Conservation (phyloP, 2,329 filamentous ascomycete genomes). For the Juglanconis sp. region DNA sequence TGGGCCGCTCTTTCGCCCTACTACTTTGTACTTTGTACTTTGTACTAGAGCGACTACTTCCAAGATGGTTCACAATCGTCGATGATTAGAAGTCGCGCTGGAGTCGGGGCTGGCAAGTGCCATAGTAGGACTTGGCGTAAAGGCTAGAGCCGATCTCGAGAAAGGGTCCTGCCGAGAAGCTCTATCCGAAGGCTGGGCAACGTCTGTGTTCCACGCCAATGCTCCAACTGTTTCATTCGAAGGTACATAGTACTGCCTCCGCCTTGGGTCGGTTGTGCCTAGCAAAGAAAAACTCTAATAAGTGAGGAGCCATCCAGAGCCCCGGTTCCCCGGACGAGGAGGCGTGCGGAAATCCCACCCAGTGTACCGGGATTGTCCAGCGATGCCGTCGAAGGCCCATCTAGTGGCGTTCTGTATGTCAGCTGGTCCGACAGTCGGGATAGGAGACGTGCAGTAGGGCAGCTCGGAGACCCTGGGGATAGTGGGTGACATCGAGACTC, state of each 20-base stretch:
- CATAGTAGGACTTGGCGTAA: not conserved
- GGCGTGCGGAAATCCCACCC: not conserved
- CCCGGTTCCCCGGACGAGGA: not conserved
- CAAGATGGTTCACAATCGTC: not conserved
- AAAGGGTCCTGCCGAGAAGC: not conserved
- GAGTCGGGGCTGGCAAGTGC: not conserved
- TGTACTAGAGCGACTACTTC: not conserved
- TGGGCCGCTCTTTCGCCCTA: not conserved
- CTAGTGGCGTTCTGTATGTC: not conserved
- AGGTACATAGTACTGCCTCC: too few species aligned
- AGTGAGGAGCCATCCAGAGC: not conserved
- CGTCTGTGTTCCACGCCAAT: too few species aligned
- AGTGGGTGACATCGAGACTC: conserved; percentile 2
- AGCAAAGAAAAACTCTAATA: too few species aligned
- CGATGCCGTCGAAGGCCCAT: not conserved
- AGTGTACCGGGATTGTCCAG: not conserved
- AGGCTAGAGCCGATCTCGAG: not conserved
- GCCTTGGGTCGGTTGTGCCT: too few species aligned
- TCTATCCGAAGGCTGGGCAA: too few species aligned
- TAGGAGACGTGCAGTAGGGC: not conserved
- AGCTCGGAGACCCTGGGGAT: not conserved
- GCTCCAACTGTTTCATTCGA: too few species aligned
- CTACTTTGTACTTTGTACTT: too few species aligned
- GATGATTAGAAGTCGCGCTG: not conserved
- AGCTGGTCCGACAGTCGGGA: not conserved